A percentile compares a stretch with the other conserved stretches of the same genome.
Evolutionary conservation across 768 basidiomycete genomes (phyloP).

Genomic region (Sutorius australiensis): DNA sequence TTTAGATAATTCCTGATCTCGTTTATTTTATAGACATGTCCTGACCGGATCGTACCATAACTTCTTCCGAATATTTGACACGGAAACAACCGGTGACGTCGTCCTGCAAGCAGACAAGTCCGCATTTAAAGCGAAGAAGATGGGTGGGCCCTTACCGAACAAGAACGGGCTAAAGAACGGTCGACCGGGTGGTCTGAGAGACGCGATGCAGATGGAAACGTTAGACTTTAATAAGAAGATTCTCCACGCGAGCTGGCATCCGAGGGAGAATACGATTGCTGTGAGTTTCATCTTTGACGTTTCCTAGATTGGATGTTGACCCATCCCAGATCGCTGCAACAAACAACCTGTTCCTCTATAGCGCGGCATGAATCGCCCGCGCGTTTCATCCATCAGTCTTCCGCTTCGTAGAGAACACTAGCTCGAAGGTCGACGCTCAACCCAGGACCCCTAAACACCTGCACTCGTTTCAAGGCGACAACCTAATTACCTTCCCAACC

Average conservation of each 20-base stretch:
- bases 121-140: conserved; percentile 99
- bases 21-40: conserved; percentile 62
- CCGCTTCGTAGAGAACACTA: conserved; percentile 10
- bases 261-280: conserved; percentile 95
- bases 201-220: conserved; percentile 83
- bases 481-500: conserved; percentile 20
- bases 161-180: conserved; percentile 75
- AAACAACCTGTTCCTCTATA: conserved; percentile 35
- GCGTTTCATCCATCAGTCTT: background rate
- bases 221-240: conserved; percentile 98
- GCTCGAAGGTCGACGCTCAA: conserved; percentile 9
- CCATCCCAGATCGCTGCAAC: conserved; percentile 82
- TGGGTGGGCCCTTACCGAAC: conserved; percentile 77
- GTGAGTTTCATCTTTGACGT: conserved; percentile 45
- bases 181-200: conserved; percentile 64
- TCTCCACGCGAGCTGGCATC: conserved; percentile 95
- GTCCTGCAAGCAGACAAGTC: conserved; percentile 98
- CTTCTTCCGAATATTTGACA: conserved; percentile 99
- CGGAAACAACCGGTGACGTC: conserved; percentile 80
- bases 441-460: conserved; percentile 15
- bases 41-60: conserved; percentile 99
- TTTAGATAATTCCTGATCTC: conserved; percentile 9
- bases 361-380: conserved; percentile 36
- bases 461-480: conserved; percentile 25
- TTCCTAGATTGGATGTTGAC: conserved; percentile 5